A percentile compares a stretch with the other conserved stretches of the same genome.
These are phyloP conservation scores for Lactifluus rugatus DNA, from an alignment of 768 basidiomycete genomes.

Conservation along the genomic window DNA sequence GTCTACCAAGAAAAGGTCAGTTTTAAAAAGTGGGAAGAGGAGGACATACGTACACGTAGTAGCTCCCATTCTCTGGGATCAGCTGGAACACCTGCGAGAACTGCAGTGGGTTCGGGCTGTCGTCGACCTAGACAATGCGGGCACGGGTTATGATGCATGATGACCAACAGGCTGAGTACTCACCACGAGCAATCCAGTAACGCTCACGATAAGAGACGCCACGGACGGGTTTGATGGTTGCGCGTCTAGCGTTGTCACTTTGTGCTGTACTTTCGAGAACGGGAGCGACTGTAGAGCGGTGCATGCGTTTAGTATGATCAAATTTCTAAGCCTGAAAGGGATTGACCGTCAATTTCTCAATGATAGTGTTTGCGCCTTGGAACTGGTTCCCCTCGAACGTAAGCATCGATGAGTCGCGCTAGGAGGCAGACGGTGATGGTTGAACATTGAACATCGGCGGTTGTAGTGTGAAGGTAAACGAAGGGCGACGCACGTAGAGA, in stretches of 20 bases:
- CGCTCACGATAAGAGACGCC: conserved; percentile 65
- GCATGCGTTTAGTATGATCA: not conserved
- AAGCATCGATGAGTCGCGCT: conserved; percentile 81
- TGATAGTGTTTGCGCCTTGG: conserved; percentile 45
- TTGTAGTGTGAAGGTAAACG: conserved; percentile 23
- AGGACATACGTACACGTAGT: conserved; percentile 65
- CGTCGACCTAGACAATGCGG: conserved; percentile 56
- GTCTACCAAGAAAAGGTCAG: conserved; percentile 31
- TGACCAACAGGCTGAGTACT: conserved; percentile 21
- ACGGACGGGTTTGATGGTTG: conserved; percentile 64
- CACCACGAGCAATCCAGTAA: conserved; percentile 80
- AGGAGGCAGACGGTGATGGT: conserved; percentile 16
- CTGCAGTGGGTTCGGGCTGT: conserved; percentile 63
- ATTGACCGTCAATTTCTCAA: conserved; percentile 65
- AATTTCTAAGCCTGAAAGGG: not conserved
- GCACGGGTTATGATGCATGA: not conserved
- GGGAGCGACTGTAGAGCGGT: conserved; percentile 43
- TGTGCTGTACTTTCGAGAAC: conserved; percentile 75
- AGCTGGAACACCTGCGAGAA: conserved; percentile 95
- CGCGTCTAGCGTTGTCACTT: conserved; percentile 72
- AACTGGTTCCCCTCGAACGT: conserved; percentile 62
- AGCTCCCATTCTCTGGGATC: conserved; percentile 58
- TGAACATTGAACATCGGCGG: not conserved
- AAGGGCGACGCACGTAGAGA: conserved; percentile 65
- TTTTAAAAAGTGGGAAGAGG: not conserved